Evolutionary conservation across 257 asterid species (phyloP).

Genomic region (Solanum dulcamara): DNA sequence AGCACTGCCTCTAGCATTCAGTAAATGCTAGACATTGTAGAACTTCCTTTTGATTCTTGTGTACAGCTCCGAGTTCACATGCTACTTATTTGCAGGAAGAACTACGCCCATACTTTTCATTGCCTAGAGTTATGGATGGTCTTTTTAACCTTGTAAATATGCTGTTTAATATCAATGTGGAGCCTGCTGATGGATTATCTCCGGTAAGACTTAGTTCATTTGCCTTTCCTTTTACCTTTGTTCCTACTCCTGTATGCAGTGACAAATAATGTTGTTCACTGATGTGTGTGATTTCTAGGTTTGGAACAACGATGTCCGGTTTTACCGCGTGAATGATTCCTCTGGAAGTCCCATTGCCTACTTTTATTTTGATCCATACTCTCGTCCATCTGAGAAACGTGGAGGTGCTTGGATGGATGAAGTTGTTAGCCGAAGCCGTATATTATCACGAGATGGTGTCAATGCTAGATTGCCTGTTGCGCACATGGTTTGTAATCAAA

Average conservation of each 20-base stretch:
- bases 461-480: constrained; percentile 91
- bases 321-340: constrained; percentile 75
- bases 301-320: constrained; percentile 85
- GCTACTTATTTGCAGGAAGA: constrained; percentile 62
- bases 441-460: constrained; percentile 64
- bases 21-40: neutral
- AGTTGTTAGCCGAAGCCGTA: constrained; percentile 83
- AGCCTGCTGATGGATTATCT: constrained; percentile 83
- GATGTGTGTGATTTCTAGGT: constrained; percentile 34
- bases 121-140: constrained; percentile 97
- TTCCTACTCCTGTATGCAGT: neutral
- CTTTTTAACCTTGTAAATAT: constrained; percentile 75
- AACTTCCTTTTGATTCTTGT: neutral
- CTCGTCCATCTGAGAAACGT: constrained; percentile 95
- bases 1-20: neutral
- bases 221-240: neutral
- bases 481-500: constrained; percentile 98
- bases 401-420: constrained; percentile 99
- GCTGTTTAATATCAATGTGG: constrained; percentile 62
- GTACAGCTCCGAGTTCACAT: constrained; percentile 1
- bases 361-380: constrained; percentile 94
- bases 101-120: constrained; percentile 88
- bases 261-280: neutral
- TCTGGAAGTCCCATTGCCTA: constrained; percentile 73
- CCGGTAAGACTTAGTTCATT: constrained; percentile 42